Conservation (phyloP, 192 early-diverging fungal genomes). For the Paraglomus occultum region DNA sequence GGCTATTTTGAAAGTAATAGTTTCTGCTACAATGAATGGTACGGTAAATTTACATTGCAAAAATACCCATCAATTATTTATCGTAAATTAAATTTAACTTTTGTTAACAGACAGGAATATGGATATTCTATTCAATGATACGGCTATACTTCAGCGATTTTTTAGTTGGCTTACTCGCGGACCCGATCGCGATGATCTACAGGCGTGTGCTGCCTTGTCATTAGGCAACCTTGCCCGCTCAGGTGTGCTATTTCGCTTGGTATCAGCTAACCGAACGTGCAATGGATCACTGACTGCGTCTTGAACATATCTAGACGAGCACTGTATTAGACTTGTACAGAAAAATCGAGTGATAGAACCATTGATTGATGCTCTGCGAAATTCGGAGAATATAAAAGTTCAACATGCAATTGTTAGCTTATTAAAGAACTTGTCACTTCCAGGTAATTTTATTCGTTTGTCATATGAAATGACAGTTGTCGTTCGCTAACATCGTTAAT, state of each 20-base stretch:
- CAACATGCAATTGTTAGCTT: conserved; percentile 63
- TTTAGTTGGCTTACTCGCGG: conserved; percentile 41
- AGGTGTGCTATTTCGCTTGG: conserved; percentile 32
- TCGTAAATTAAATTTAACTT: background rate
- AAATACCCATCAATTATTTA: background rate
- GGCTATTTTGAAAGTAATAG: conserved; percentile 44
- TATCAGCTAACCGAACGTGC: background rate
- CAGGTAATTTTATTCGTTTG: conserved; percentile 37
- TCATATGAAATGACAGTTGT: background rate
- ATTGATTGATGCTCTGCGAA: conserved; percentile 52
- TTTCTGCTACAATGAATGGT: conserved; percentile 43
- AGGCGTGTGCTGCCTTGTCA: conserved; percentile 56
- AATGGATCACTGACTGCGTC: background rate
- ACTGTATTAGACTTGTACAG: conserved; percentile 62
- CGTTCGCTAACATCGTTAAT: background rate
- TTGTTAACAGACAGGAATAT: conserved; percentile 47
- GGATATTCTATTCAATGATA: conserved; percentile 46
- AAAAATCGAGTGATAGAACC: conserved; percentile 51
- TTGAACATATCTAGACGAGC: conserved; percentile 44
- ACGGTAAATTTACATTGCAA: background rate
- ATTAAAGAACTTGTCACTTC: conserved; percentile 66
- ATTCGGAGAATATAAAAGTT: conserved; percentile 41
- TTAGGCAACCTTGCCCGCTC: conserved; percentile 72
- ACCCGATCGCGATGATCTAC: conserved; percentile 42
- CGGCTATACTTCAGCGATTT: conserved; percentile 40